Evolutionary conservation across 1,284 basidiomycete genomes (phyloP), one percentile per base, ranked within the genome.

Genomic region (Leccinum pachyderme): DNA sequence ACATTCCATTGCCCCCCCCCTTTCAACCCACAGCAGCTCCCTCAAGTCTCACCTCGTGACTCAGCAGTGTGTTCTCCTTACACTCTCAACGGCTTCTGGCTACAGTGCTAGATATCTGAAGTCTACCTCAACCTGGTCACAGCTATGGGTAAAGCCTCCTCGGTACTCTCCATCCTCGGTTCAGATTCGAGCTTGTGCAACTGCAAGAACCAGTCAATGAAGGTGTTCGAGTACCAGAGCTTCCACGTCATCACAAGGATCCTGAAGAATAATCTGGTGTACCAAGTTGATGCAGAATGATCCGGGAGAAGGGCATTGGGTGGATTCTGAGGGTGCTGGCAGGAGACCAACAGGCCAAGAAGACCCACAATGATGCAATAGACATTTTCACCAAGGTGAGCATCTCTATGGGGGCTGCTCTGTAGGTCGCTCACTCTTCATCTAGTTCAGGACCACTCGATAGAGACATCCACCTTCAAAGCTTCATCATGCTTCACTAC

Each of bases 251-350:
- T 18, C 18, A 18, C 18, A 18, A 18, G 18, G 18, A 18, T 18
- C 18, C 18, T 18, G 18, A 18, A 18, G 18, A 18, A 18, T 18
- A 18, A 18, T 18, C 18, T 18, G 18, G 18, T 18, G 18, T 18
- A 18, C 18, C 18, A 18, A 18, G 18, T 18, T 18, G 18, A 92
- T 94, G 68, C 84, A 95, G 46, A 90, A 89, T 49, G 0, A 99
- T 99, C 95, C 83, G 96, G 47, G 97, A 99, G 77, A 95, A 93
- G 74, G 94, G 93, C 18, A 84, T 95, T 2, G 95, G 93, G 2
- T 98, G 94, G 94, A 98, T 99, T 69, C 71, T 98, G 52, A 87
- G 92, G 53, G 92, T 94, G 56, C 79, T 99, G 4, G 80, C 85
- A 24, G 91, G 93, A 3, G 91, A 91, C 60, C 77, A 89, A 22